Conservation (phyloP, 2,329 filamentous ascomycete species). For the Aureobasidium uvarum region DNA sequence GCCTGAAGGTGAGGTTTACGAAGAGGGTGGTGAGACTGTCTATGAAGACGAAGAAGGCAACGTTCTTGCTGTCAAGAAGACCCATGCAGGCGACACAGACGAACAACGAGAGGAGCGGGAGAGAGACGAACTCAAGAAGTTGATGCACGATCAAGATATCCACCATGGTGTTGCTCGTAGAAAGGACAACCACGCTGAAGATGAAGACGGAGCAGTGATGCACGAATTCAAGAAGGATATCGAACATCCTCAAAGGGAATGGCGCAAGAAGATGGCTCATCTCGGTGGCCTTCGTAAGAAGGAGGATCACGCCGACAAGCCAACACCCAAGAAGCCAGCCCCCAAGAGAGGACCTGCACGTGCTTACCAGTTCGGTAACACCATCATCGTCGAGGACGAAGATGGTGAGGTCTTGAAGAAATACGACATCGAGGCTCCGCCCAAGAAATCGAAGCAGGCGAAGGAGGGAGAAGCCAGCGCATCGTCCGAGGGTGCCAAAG, state of each 20-base stretch:
- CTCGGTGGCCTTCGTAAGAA: slow-evolving; percentile 48
- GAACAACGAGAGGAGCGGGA: slow-evolving; percentile 64
- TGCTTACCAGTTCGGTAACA: slow-evolving; percentile 83
- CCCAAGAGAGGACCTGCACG: slow-evolving; percentile 65
- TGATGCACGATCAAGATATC: slow-evolving; percentile 55
- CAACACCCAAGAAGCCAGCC: slow-evolving; percentile 36
- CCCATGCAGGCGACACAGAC: slow-evolving; percentile 42
- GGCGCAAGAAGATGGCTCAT: slow-evolving; percentile 48
- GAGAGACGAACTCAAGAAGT: slow-evolving; percentile 49
- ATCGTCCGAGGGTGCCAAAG: slow-evolving; percentile 31
- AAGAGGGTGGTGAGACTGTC: slow-evolving; percentile 75
- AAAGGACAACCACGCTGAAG: slow-evolving; percentile 48
- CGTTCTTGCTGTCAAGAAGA: slow-evolving; percentile 66
- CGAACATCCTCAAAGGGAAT: slow-evolving; percentile 42
- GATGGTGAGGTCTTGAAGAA: slow-evolving; percentile 84
- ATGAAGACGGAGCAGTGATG: slow-evolving; percentile 37
- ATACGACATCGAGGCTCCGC: slow-evolving; percentile 66
- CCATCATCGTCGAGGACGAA: slow-evolving; percentile 85
- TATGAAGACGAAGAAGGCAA: slow-evolving; percentile 87
- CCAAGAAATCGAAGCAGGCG: slow-evolving; percentile 51
- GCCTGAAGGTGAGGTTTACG: slow-evolving; percentile 64
- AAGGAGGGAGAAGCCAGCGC: slow-evolving; percentile 26
- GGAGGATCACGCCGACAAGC: slow-evolving; percentile 38
- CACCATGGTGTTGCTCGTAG: slow-evolving; percentile 47
- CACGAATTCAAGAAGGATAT: slow-evolving; percentile 42